phyloP scores from a whole-genome alignment of 768 basidiomycete genomes.

The Macrolepiota fuliginosa region DNA sequence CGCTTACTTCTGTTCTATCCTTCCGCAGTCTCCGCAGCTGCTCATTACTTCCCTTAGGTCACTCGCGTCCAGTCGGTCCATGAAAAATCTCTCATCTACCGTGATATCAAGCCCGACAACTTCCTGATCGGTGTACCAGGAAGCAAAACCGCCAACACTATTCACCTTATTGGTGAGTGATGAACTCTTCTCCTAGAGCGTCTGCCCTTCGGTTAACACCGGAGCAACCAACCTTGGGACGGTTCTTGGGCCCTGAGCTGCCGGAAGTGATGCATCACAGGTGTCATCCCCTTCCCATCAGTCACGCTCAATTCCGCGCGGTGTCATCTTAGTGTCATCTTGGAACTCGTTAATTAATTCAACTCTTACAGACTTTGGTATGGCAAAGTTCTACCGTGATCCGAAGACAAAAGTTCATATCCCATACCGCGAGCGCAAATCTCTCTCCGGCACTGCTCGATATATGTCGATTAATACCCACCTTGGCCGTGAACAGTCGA shows the following conservation, averaged over 20 bases:
- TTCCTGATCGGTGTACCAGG: constrained; percentile 94
- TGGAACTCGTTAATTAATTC: constrained; percentile 12
- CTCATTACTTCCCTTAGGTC: constrained; percentile 49
- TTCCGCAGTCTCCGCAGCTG: neutral
- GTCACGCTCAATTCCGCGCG: constrained; percentile 2
- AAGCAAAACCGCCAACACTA: constrained; percentile 85
- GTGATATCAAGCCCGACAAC: constrained; percentile 99
- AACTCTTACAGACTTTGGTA: constrained; percentile 78
- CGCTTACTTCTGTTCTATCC: neutral
- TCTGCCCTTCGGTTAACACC: constrained; percentile 6
- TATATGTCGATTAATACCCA: constrained; percentile 99
- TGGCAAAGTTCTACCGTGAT: constrained; percentile 99
- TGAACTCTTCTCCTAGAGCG: neutral
- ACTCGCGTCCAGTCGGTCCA: constrained; percentile 96
- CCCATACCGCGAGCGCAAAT: constrained; percentile 98
- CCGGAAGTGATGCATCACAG: constrained; percentile 4
- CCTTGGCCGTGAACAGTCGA: constrained; percentile 90
- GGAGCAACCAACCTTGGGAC: neutral
- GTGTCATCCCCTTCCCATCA: constrained; percentile 12
- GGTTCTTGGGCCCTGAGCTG: neutral
- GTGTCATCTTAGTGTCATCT: neutral
- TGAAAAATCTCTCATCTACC: constrained; percentile 97
- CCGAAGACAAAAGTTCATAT: constrained; percentile 98
- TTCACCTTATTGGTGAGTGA: constrained; percentile 81
- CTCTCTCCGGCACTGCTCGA: constrained; percentile 91